Evolutionary conservation across 78 protist genomes (phyloP), one percentile per base, ranked within the genome.

Genomic region (Acrasis kona): DNA sequence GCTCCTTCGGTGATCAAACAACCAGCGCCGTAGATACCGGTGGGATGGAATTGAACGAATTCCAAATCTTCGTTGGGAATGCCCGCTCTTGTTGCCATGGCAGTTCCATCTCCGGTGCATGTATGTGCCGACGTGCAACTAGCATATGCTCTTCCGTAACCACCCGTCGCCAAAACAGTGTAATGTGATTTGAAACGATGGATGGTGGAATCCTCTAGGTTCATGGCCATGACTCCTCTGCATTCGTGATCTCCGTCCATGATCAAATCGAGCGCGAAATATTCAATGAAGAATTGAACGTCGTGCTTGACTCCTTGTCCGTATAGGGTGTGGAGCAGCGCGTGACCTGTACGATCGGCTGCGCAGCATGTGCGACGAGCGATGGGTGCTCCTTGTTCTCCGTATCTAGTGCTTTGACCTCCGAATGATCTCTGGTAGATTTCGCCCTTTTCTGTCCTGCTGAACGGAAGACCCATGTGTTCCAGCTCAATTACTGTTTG

Each of bases 301-400:
- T 89, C 79, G 74, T 87, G 30, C 70, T 81, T 87, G 34, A 78
- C 71, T 1, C 92, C 84, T 83, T 94, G 98, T 29, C 98, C 98
- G 76, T 92, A 97, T 35, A 97, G 90, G 5, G 99, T 96, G 88
- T 97, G 99, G 30, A 97, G 87, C 36, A 97, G 80, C 27, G 98
- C 93, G 82, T 97, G 99, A 8, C 99, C 99, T 3, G 99, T 97
- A n/a, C 99, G 91, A 85, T 97, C 99, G 2, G 99, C 97, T 10
- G 92, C 98, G 12, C 94, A 91, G n/a, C 93, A 88, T 80, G 95
- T 89, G 28, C 99, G 94, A 39, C 82, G 73, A 12, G 99, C 96
- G n/a, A n/a, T n/a, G n/a, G n/a, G n/a, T 39, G 85, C 94, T 0
- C 92, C 90, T 5, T 89, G 92, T 65, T 86, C 83, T 65, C 91